Evolutionary conservation across 139 green algal species (phyloP).

Genomic region (Chlamydomonas incerta): DNA sequence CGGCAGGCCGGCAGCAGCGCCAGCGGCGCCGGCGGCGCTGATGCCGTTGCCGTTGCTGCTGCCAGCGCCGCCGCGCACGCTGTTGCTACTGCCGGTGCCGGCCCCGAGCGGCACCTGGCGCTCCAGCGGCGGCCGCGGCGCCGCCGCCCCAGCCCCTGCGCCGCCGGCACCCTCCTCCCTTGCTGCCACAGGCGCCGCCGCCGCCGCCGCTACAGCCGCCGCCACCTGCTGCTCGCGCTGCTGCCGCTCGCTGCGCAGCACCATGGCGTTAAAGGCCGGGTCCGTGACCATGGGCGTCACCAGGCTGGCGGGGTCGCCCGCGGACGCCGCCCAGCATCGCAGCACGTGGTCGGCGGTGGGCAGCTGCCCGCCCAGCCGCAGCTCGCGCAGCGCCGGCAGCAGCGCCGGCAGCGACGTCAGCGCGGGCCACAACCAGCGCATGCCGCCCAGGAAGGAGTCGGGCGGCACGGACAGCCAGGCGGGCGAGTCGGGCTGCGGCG

Average conservation of each 20-base stretch:
- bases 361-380: slow-evolving; percentile 24
- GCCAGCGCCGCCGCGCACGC: background rate
- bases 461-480: slow-evolving; percentile 26
- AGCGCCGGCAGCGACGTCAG: slow-evolving; percentile 5
- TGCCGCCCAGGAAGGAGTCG: slow-evolving; percentile 1
- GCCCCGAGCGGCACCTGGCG: no score
- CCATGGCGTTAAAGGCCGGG: slow-evolving; percentile 26
- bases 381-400: slow-evolving; percentile 27
- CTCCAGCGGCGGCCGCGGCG: no score
- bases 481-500: background rate
- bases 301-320: slow-evolving; percentile 5
- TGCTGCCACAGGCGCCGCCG: background rate
- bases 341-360: slow-evolving; percentile 12
- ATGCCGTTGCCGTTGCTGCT: no score
- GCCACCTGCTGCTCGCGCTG: background rate
- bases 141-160: background rate
- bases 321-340: slow-evolving; percentile 23
- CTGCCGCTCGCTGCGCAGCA: background rate
- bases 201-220: background rate
- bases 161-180: background rate
- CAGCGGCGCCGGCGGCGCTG: background rate
- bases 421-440: slow-evolving; percentile 20
- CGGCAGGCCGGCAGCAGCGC: background rate
- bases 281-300: background rate
- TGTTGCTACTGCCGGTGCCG: background rate